Base-by-base conservation (phyloP, 768 basidiomycete species). In the Heimioporus sp. region DNA sequence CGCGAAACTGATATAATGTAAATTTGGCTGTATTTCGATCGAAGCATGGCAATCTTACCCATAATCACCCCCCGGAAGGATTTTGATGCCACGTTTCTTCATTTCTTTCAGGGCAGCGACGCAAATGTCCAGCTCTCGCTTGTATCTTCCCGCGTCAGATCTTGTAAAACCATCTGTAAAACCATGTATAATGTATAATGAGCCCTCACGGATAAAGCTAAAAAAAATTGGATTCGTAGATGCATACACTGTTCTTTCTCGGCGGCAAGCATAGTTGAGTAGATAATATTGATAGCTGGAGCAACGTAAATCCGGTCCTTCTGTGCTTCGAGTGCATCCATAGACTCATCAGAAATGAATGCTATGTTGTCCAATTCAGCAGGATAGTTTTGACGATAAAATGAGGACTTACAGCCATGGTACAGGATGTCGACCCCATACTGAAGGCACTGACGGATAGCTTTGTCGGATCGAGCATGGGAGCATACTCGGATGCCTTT, bases 51-150 rank as follows among this genome's bases (percentile, higher is more conserved):
- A 42, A 24, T 5, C 4, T 54, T 56, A 69, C 69, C 72, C 72
- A 38, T 73, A 73, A 48, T 73, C 72, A 20, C 71, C 72, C 0
- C 72, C 72, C 1, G 72, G 71, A 41, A 73, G 65, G 21, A 73
- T 30, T 50, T 66, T 72, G 39, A 72, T 68, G 1, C 70, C 72
- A 0, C 71, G 66, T 21, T 20, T 64, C 49, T 65, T 65, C 72
- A 73, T 72, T 51, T 71, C 72, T 44, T 71, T 70, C 46, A 72
- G 37, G 7, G 62, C 71, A 11, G 66, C 64, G 10, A 71, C 54
- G 15, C 64, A 65, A 20, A 71, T 64, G 20, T 67, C 71, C 6
- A 72, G 48, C 32, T 73, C 72, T 11, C 71, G 60, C 30, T 51
- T 59, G 31, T 65, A 73, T 9, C 57, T 64, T n/a, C 21, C 46